Conservation (phyloP, 2,329 filamentous ascomycete species). For the Trichophaea hybrida region DNA sequence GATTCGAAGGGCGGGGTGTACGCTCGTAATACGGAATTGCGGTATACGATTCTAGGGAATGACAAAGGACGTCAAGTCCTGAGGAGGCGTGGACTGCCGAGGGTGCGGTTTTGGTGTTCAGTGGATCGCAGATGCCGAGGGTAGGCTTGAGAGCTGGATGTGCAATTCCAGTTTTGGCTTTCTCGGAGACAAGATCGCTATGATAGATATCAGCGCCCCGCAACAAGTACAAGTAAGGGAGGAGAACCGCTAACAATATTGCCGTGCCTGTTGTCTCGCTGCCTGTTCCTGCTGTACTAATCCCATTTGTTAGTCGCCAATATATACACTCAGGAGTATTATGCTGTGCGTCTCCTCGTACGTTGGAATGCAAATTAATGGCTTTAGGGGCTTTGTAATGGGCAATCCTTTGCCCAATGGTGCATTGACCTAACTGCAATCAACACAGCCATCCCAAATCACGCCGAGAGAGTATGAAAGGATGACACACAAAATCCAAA, state of each 20-base stretch:
- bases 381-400: slow-evolving; percentile 54
- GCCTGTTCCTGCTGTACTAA: slow-evolving; percentile 59
- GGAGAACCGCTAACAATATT: slow-evolving; percentile 47
- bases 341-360: no score
- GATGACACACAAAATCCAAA: slow-evolving; percentile 57
- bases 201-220: background rate
- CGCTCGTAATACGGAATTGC: slow-evolving; percentile 89
- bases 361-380: slow-evolving; percentile 69
- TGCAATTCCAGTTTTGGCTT: slow-evolving; percentile 88
- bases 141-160: slow-evolving; percentile 93
- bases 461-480: background rate
- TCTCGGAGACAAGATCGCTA: slow-evolving; percentile 65
- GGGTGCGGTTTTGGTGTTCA: slow-evolving; percentile 95
- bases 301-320: no score
- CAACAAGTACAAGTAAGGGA: background rate
- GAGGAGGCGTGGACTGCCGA: slow-evolving; percentile 82
- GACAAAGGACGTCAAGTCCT: slow-evolving; percentile 87
- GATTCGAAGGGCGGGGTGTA: slow-evolving; percentile 69
- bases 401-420: slow-evolving; percentile 74
- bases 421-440: slow-evolving; percentile 49
- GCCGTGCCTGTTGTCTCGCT: slow-evolving; percentile 95
- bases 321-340: no score
- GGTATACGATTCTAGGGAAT: slow-evolving; percentile 92
- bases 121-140: slow-evolving; percentile 62
- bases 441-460: background rate